These are phyloP conservation scores for Pyrenophora teres DNA, from an alignment of 2,329 filamentous ascomycete genomes.

Conservation along the genomic window DNA sequence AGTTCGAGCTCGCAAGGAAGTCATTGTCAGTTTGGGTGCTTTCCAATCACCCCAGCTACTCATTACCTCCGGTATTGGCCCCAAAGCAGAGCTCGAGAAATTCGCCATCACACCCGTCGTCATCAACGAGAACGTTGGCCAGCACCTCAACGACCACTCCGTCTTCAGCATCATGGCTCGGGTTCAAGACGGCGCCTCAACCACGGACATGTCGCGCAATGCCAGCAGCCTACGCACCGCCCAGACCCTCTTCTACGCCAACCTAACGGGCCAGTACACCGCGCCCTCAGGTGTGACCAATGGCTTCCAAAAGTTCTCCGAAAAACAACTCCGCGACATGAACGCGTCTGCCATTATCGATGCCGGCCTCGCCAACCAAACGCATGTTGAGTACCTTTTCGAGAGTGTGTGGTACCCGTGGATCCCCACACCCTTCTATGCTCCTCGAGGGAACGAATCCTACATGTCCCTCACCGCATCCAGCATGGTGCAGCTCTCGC, in stretches of 20 bases:
- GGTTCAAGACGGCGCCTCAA: slow-evolving; percentile 26
- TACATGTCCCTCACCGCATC: slow-evolving; percentile 42
- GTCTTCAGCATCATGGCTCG: slow-evolving; percentile 36
- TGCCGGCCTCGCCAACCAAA: slow-evolving; percentile 29
- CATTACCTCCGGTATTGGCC: slow-evolving; percentile 48
- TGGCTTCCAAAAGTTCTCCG: slow-evolving; percentile 33
- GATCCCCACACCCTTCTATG: slow-evolving; percentile 38
- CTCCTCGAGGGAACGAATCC: slow-evolving; percentile 36
- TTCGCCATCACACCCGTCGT: slow-evolving; percentile 27
- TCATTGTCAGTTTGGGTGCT: slow-evolving; percentile 41
- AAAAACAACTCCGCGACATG: slow-evolving; percentile 24
- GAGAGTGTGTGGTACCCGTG: slow-evolving; percentile 33
- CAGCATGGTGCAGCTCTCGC: slow-evolving; percentile 36
- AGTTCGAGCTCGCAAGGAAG: slow-evolving; percentile 36
- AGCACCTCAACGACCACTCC: slow-evolving; percentile 33
- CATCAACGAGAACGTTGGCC: slow-evolving; percentile 42
- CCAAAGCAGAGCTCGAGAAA: slow-evolving; percentile 24
- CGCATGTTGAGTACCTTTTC: slow-evolving; percentile 36
- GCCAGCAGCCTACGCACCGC: slow-evolving; percentile 31
- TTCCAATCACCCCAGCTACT: slow-evolving; percentile 47
- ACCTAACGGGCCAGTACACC: slow-evolving; percentile 37
- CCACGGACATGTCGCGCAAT: slow-evolving; percentile 28
- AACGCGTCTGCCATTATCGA: slow-evolving; percentile 24
- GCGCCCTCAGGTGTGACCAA: slow-evolving; percentile 41
- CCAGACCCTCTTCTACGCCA: slow-evolving; percentile 32